Percentiles rank a stretch among this genome's conserved stretches.
These are phyloP conservation scores for Urochloa ruziziensis DNA, from an alignment of 176 grass and related monocot genomes.

Conservation along the genomic window DNA sequence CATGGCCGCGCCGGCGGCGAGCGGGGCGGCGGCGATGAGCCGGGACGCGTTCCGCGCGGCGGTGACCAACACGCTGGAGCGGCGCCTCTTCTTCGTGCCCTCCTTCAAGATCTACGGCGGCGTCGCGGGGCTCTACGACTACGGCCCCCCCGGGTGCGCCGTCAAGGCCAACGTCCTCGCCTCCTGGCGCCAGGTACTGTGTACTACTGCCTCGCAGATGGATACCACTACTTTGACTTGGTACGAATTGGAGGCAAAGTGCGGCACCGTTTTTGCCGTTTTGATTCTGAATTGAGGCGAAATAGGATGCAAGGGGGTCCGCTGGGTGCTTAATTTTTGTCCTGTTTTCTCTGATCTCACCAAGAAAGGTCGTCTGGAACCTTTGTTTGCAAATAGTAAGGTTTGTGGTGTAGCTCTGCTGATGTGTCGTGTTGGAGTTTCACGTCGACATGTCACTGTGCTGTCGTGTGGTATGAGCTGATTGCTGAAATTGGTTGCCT, in stretches of 20 bases:
- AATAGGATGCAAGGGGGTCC: neutral
- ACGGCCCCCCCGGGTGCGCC: conserved; percentile 73
- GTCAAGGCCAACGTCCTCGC: conserved; percentile 85
- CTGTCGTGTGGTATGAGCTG: neutral
- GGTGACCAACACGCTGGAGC: conserved; percentile 82
- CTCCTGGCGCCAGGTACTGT: conserved; percentile 86
- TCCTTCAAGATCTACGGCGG: conserved; percentile 98
- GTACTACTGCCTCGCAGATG: neutral
- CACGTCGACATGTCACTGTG: neutral
- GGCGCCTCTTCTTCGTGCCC: conserved; percentile 79
- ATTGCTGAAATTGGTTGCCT: conserved; percentile 9
- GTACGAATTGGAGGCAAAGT: neutral
- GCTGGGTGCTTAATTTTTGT: neutral
- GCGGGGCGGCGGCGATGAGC: neutral
- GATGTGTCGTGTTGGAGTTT: conserved; percentile 30
- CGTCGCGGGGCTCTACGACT: conserved; percentile 91
- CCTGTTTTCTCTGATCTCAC: neutral
- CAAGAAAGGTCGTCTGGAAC: neutral
- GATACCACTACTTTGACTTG: neutral
- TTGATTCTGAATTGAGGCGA: neutral
- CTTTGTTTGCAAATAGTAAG: conserved; percentile 17
- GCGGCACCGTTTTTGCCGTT: neutral
- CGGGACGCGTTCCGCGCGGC: conserved; percentile 74
- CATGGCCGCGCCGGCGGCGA: conserved; percentile 11
- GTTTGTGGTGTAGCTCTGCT: neutral